A percentile compares a stretch with the other conserved stretches of the same genome.
Conservation (phyloP, 2,329 filamentous ascomycete genomes). For the Colletotrichum sp. region DNA sequence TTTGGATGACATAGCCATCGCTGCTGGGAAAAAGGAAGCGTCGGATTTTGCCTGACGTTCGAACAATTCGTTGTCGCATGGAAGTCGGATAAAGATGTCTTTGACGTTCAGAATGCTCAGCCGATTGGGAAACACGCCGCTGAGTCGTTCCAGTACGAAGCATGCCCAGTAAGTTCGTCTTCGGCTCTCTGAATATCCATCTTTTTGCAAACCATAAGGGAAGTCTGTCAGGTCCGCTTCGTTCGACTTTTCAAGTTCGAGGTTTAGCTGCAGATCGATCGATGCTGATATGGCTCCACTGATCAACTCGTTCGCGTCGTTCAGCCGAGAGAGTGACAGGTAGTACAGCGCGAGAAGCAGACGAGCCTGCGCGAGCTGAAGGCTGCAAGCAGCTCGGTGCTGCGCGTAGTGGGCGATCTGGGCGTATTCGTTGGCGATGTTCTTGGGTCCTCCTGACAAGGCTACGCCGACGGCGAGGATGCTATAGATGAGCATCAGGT, state of each 20-base stretch:
- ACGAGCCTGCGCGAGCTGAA: conserved; percentile 71
- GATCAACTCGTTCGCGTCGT: conserved; percentile 67
- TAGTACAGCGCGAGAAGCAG: conserved; percentile 72
- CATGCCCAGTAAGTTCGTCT: conserved; percentile 76
- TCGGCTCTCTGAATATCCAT: conserved; percentile 68
- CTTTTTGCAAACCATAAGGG: conserved; percentile 62
- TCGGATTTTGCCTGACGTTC: conserved; percentile 63
- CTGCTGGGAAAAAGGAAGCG: conserved; percentile 65
- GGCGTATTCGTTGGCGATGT: conserved; percentile 44
- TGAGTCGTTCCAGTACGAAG: conserved; percentile 72
- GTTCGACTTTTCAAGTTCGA: conserved; percentile 58
- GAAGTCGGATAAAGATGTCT: conserved; percentile 71
- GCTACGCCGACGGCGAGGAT: conserved; percentile 43
- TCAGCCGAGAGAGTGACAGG: conserved; percentile 63
- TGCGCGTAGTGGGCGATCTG: conserved; percentile 63
- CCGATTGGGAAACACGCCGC: conserved; percentile 59
- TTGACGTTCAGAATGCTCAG: conserved; percentile 63
- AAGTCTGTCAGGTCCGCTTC: conserved; percentile 44
- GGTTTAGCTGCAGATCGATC: conserved; percentile 65
- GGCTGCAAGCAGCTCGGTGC: conserved; percentile 32
- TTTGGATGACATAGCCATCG: conserved; percentile 27
- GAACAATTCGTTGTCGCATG: conserved; percentile 64
- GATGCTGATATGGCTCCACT: conserved; percentile 66
- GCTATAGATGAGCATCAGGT: conserved; percentile 52
- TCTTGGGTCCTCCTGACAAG: conserved; percentile 40